A percentile compares a stretch with the other conserved stretches of the same genome.
Evolutionary conservation across 2,329 filamentous ascomycete genomes (phyloP).

Genomic region (Hymenoscyphus fraxineus): DNA sequence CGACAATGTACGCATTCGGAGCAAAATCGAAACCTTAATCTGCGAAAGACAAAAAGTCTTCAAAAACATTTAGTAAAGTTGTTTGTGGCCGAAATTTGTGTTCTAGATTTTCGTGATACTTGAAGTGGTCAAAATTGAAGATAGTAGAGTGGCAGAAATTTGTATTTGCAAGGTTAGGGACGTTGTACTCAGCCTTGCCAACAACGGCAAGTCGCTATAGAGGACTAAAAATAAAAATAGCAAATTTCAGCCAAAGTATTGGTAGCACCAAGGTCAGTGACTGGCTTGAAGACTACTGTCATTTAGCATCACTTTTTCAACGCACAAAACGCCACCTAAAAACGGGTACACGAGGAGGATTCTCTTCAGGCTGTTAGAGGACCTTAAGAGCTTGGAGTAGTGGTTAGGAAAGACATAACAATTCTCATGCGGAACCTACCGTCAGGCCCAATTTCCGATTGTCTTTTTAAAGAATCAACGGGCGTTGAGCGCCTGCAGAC

Average conservation of each 20-base stretch:
- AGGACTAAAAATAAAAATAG: neutral
- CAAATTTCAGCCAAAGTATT: neutral
- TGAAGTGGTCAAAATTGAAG: neutral
- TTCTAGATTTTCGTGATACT: neutral
- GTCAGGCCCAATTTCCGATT: neutral
- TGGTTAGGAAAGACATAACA: neutral
- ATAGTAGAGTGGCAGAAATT: neutral
- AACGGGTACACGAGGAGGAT: neutral
- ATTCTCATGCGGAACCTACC: neutral
- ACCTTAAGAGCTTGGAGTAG: neutral
- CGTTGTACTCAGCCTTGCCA: constrained; percentile 1
- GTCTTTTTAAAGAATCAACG: neutral
- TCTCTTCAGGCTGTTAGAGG: neutral
- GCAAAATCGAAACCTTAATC: neutral
- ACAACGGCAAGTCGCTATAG: neutral
- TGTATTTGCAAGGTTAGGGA: neutral
- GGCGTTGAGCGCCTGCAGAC: neutral
- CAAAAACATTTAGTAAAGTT: neutral
- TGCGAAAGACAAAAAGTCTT: neutral
- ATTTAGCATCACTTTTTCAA: neutral
- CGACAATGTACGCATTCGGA: neutral
- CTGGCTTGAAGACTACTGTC: neutral
- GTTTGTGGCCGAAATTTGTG: neutral
- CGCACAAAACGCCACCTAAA: neutral
- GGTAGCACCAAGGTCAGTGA: neutral